Conservation (phyloP, 345 rosid genomes). For the Pugionium dolabratum region DNA sequence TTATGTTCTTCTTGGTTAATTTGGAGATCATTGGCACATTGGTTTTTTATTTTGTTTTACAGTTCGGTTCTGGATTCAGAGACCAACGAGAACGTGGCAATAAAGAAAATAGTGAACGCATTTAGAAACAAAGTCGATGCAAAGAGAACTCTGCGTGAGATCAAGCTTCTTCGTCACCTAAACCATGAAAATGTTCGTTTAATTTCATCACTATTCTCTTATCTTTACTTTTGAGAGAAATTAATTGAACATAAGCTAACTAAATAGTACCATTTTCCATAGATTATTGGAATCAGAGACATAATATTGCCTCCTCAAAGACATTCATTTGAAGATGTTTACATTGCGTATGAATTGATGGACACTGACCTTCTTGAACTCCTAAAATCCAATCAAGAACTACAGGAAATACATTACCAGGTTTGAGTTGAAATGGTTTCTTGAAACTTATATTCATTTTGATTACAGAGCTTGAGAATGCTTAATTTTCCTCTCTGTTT, state of each 20-base stretch:
- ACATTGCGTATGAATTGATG: conserved; percentile 86
- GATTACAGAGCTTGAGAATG: conserved; percentile 12
- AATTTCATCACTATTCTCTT: conserved; percentile 20
- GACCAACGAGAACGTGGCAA: conserved; percentile 74
- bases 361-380: conserved; percentile 67
- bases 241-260: too few relatives aligned
- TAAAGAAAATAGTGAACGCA: conserved; percentile 85
- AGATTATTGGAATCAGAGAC: conserved; percentile 93
- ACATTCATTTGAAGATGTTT: conserved; percentile 70
- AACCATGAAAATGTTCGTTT: conserved; percentile 90
- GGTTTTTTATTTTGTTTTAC: conserved; percentile 1
- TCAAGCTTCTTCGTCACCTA: conserved; percentile 94
- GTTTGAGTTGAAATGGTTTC: conserved; percentile 39
- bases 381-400: conserved; percentile 60
- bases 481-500: neutral
- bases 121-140: conserved; percentile 80
- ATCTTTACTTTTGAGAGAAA: too few relatives aligned
- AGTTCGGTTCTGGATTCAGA: conserved; percentile 78
- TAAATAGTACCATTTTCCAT: conserved; percentile 35
- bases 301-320: conserved; percentile 78
- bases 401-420: conserved; percentile 73
- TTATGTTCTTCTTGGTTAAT: neutral
- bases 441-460: neutral
- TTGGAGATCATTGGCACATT: neutral
- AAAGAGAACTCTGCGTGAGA: conserved; percentile 95